Evolutionary conservation across 1,284 basidiomycete species (phyloP).

Genomic region (Moesziomyces aphidis): DNA sequence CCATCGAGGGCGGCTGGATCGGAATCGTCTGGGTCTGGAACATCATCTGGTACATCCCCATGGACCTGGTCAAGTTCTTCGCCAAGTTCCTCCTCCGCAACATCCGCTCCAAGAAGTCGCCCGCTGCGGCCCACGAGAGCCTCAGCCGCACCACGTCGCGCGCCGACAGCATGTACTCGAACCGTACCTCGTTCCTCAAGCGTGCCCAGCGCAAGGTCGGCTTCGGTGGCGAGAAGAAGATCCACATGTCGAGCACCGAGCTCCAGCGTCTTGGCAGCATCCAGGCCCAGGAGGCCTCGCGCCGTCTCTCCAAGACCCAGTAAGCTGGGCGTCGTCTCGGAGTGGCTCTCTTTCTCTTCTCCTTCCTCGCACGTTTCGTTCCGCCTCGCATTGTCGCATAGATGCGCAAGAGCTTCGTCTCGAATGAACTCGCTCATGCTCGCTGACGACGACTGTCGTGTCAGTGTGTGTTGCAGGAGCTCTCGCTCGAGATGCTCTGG

Average conservation of each 20-base stretch:
- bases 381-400: conserved; percentile 4
- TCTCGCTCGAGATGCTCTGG: conserved; percentile 6
- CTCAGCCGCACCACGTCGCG: conserved; percentile 88
- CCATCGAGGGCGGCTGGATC: conserved; percentile 78
- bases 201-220: conserved; percentile 86
- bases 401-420: conserved; percentile 8
- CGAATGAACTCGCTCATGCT: conserved; percentile 6
- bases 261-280: conserved; percentile 84
- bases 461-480: neutral
- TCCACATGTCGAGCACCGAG: conserved; percentile 78
- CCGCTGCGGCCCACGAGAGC: conserved; percentile 73
- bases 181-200: conserved; percentile 88
- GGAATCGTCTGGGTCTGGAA: conserved; percentile 86
- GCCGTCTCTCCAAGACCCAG: conserved; percentile 76
- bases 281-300: conserved; percentile 81
- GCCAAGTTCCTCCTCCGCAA: conserved; percentile 77
- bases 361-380: neutral
- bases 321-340: conserved; percentile 16
- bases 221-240: conserved; percentile 77
- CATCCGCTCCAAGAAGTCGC: conserved; percentile 66
- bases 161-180: conserved; percentile 92
- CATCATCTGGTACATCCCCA: conserved; percentile 92
- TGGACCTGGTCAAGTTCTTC: conserved; percentile 94
- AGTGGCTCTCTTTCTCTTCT: conserved; percentile 1
- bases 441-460: conserved; percentile 1